These are phyloP conservation scores for Saccharomycopsis hybrid DNA, from an alignment of 1,139 yeast genomes.

Conservation along the genomic window DNA sequence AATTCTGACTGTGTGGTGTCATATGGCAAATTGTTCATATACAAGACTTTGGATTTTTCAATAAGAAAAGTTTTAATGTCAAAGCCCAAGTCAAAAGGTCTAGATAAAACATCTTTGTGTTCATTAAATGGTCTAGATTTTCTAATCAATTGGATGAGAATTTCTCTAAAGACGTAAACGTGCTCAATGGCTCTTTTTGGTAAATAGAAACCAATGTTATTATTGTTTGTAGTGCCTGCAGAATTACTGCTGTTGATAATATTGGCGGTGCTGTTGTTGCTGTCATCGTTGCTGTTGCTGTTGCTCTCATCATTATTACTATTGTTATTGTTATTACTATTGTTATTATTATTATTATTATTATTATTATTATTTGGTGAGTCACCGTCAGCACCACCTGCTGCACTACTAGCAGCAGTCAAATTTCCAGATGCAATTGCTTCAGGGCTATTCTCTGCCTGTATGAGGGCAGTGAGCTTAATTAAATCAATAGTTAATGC, in stretches of 20 bases:
- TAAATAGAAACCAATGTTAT: constrained; percentile 2
- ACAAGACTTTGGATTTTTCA: constrained; percentile 72
- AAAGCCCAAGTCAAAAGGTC: constrained; percentile 67
- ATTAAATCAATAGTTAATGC: constrained; percentile 46
- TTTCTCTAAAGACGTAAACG: constrained; percentile 35
- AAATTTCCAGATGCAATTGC: too few relatives aligned
- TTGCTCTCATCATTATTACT: too few relatives aligned
- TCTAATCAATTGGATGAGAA: constrained; percentile 46
- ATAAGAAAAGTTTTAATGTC: constrained; percentile 61
- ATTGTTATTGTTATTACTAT: too few relatives aligned
- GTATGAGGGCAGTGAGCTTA: neutral
- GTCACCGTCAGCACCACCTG: neutral
- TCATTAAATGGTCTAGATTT: constrained; percentile 32
- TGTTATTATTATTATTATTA: too few relatives aligned
- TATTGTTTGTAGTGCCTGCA: neutral
- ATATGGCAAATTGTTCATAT: constrained; percentile 67
- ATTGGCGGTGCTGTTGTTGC: too few relatives aligned
- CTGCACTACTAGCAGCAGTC: neutral
- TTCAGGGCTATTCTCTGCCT: neutral
- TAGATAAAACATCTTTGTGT: constrained; percentile 57
- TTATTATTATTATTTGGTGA: neutral
- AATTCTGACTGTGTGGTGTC: constrained; percentile 89
- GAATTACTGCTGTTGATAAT: too few relatives aligned
- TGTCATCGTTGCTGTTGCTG: too few relatives aligned
- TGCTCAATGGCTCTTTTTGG: constrained; percentile 37